A percentile compares a stretch with the other conserved stretches of the same genome.
Evolutionary conservation across 306 rosid species (phyloP).

Genomic region (Elaeagnus macrophylla): DNA sequence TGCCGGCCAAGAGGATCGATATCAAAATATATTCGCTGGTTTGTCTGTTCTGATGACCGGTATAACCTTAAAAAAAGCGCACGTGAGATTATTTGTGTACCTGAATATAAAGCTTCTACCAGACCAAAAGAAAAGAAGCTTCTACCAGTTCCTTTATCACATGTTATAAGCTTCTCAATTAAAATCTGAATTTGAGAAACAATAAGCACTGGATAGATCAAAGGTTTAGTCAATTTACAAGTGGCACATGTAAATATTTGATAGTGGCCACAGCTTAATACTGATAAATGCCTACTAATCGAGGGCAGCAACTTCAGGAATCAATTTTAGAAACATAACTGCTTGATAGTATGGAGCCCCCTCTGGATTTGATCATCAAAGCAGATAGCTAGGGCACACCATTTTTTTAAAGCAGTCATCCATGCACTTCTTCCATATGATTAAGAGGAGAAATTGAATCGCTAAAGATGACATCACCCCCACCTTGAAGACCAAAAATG

Average conservation of each 20-base stretch:
- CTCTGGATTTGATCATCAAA: not conserved
- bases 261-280: too few relatives aligned
- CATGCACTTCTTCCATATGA: not conserved
- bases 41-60: constrained; percentile 78
- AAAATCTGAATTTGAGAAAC: constrained; percentile 11
- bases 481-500: not conserved
- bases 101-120: not conserved
- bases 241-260: too few relatives aligned
- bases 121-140: not conserved
- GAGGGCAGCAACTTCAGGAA: too few relatives aligned
- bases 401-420: not conserved
- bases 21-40: constrained; percentile 85
- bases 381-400: not conserved
- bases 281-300: too few relatives aligned
- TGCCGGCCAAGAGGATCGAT: constrained; percentile 74
- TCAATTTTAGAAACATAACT: not conserved
- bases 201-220: constrained; percentile 6
- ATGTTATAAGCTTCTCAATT: constrained; percentile 4
- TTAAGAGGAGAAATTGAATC: not conserved
- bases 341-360: not conserved
- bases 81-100: not conserved
- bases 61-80: constrained; percentile 52
- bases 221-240: not conserved
- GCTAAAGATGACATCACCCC: not conserved
- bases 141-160: not conserved